Evolutionary conservation across 495 filamentous ascomycete genomes (phyloP), one percentile per base, ranked within the genome.

Genomic region (Daldinia caldariorum): DNA sequence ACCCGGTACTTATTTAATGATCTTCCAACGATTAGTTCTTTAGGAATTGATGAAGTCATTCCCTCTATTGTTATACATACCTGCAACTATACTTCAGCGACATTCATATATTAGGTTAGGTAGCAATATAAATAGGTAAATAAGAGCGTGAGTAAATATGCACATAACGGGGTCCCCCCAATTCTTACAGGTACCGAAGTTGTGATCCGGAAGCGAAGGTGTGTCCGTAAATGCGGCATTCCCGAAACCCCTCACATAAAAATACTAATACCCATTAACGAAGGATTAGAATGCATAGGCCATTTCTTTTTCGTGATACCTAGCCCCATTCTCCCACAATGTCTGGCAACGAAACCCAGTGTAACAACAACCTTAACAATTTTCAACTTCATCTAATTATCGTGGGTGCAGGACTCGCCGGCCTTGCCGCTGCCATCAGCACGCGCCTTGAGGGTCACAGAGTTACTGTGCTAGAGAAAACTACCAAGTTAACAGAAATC

Each of bases 351-450:
- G 18, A 4, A 47, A 47, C 43, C 0, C 43, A 22, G 9, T 22
- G 43, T 22, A 47, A 47, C 18, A 47, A 47, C 18, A 47, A 47
- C 16, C 43, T 18, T 0, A 20, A 1, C 18, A 12, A 18, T 18
- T 47, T 47, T 6, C 43, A 47, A 47, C 43, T 47, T 4, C 43
- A 47, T 47, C 43, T 47, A 12, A 10, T 47, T 22, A 9, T 47
- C 9, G 43, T 47, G 0, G 43, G 43, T 10, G 43, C 43, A 47
- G 83, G 82, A 6, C 70, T 85, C 45, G 82, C 80, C 0, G 83
- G 83, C 8, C 79, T 85, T n/a, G 71, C 74, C 13, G 81, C 83
- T 6, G 81, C 79, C 2, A 79, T 83, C 41, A 75, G 77, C 31
- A 75, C 75, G 12, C 18, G 43, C 7, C 43, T 47, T 5, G 43